Base-by-base conservation (phyloP, 2,329 filamentous ascomycete genomes). In the Diaporthe velutina region DNA sequence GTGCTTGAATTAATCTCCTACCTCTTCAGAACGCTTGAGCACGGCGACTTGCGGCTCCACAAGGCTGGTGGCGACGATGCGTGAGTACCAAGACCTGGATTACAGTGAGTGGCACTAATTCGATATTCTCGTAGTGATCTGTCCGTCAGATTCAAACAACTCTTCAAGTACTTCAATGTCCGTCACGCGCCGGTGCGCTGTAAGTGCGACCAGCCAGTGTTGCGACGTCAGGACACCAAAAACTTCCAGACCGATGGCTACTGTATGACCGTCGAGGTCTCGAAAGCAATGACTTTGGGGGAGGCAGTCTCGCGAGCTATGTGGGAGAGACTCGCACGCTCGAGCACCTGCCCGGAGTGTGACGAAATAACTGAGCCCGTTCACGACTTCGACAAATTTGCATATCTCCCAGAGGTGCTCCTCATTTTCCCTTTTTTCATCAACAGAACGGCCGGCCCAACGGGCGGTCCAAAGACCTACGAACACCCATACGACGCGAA, bases 321-420 rank as follows among this genome's bases (percentile, higher is more conserved):
- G 48, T 68, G 64, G 64, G 48, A 28, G n/a, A 13, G 28, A 1
- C n/a, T 19, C 7, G 13, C n/a, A 3, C 3, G 2, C 13, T 3
- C 30, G 48, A 68, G 30, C 17, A 40, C 33, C 8, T 68, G 64
- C 13, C 64, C 64, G 2, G 33, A 40, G 4, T 68, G 64, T 28
- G 10, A 38, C 2, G 4, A 30, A 0, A n/a, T 25, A 48, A 6
- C 28, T 8, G 52, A 17, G 7, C 28, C 25, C 13, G 52, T 54
- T 8, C 52, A 54, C 15, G 33, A 40, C 22, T 68, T 68, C 33
- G 17, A 13, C 48, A 68, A 25, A 28, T 54, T 54, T 25, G 64
- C 48, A 28, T 68, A 68, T 52, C 48, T 68, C 13, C 64, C 64
- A 13, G 64, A 68, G 48, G 45, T 68, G 4, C 15, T 68, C 7